Conservation (phyloP, 495 filamentous ascomycete genomes). For the Glutinoglossum americanum region DNA sequence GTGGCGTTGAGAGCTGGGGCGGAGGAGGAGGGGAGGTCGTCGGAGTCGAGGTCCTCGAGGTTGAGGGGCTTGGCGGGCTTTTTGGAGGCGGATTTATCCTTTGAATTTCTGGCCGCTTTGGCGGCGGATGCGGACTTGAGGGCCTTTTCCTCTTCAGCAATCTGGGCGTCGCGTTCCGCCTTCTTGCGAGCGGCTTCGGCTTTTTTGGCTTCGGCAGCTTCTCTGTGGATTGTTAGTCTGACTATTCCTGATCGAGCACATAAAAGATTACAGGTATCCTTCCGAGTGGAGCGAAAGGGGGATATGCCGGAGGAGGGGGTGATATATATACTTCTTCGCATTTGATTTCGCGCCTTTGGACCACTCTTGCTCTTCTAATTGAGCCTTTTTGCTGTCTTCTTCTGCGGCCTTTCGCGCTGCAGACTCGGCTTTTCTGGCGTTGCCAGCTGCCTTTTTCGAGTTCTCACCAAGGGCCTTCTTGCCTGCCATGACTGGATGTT, state of each 20-base stretch:
- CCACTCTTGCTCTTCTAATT: constrained; percentile 61
- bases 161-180: constrained; percentile 61
- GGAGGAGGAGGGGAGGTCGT: constrained; percentile 17
- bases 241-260: background rate
- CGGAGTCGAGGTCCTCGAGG: constrained; percentile 39
- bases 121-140: constrained; percentile 29
- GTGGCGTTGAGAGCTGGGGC: constrained; percentile 44
- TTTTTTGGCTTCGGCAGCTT: constrained; percentile 68
- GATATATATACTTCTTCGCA: constrained; percentile 52
- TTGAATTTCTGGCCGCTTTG: constrained; percentile 44
- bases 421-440: constrained; percentile 81
- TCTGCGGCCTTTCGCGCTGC: constrained; percentile 56
- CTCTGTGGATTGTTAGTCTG: constrained; percentile 25
- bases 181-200: constrained; percentile 72
- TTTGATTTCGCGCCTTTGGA: constrained; percentile 60
- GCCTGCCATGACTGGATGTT: constrained; percentile 21
- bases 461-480: constrained; percentile 53
- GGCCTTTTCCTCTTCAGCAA: constrained; percentile 63
- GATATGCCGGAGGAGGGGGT: background rate
- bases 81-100: constrained; percentile 14
- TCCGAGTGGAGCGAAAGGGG: background rate
- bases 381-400: constrained; percentile 42
- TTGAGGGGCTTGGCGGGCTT: constrained; percentile 33
- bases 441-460: constrained; percentile 76
- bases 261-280: too few species aligned